Evolutionary conservation across 2,329 filamentous ascomycete genomes (phyloP).

Genomic region (Colletotrichum echinochloae): DNA sequence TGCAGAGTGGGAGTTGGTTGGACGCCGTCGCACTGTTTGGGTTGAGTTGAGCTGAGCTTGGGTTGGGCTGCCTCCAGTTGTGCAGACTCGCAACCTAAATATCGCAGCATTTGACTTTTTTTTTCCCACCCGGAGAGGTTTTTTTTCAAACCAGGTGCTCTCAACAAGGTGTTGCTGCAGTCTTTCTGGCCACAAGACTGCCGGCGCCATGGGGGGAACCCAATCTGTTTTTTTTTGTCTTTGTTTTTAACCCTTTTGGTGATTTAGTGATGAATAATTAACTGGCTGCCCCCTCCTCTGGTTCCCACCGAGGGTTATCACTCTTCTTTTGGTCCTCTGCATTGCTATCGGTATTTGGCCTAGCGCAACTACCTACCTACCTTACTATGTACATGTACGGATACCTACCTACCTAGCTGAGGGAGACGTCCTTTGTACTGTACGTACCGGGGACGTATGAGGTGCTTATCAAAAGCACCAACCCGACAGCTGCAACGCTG

Average conservation of each 20-base stretch:
- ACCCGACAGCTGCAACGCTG: not conserved
- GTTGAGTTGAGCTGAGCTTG: constrained; percentile 14
- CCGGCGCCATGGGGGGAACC: not conserved
- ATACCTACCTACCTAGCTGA: too few species aligned
- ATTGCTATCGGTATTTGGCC: constrained; percentile 4
- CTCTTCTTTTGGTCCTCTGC: not conserved
- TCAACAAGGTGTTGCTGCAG: not conserved
- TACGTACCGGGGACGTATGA: constrained; percentile 1
- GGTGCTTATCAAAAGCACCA: not conserved
- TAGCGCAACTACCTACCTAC: not conserved
- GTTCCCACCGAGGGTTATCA: constrained; percentile 1
- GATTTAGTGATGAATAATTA: not conserved
- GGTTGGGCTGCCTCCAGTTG: constrained; percentile 19
- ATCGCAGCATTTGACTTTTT: not conserved
- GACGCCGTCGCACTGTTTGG: not conserved
- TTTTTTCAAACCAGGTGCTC: not conserved
- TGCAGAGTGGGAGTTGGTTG: too few species aligned
- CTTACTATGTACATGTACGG: too few species aligned
- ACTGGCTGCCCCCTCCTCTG: not conserved
- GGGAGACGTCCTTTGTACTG: not conserved
- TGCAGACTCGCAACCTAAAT: constrained; percentile 32
- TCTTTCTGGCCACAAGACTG: not conserved
- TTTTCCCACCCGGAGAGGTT: not conserved
- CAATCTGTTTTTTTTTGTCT: not conserved
- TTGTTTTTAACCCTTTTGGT: not conserved